Evolutionary conservation across 257 asterid species (phyloP).

Genomic region (Misopates orontium): DNA sequence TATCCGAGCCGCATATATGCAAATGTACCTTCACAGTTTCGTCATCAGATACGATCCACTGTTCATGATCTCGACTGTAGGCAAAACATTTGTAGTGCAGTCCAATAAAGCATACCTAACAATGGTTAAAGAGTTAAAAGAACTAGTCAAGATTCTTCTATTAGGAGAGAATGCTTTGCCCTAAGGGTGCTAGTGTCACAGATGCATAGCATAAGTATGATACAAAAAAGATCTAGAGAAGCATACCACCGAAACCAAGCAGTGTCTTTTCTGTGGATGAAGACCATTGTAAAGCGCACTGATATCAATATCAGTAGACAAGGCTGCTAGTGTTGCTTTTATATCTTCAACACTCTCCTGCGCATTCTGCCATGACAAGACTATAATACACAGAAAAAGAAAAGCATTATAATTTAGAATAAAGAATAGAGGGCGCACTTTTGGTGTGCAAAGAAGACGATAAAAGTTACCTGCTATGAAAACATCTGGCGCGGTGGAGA

Average conservation of each 20-base stretch:
- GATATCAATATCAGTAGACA: constrained; percentile 83
- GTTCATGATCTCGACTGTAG: constrained; percentile 65
- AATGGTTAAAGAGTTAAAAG: constrained; percentile 2
- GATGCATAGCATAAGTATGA: no score
- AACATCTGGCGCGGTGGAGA: constrained; percentile 84
- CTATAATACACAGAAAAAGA: constrained; percentile 45
- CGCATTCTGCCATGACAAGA: constrained; percentile 92
- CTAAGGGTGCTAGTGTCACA: no score
- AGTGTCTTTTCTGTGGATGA: no score
- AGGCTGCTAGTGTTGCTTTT: constrained; percentile 69
- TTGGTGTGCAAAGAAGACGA: constrained; percentile 18
- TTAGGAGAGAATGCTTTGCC: no score
- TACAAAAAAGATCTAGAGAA: neutral
- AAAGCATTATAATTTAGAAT: constrained; percentile 4
- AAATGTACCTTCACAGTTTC: constrained; percentile 77
- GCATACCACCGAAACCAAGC: constrained; percentile 90
- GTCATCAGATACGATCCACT: constrained; percentile 95
- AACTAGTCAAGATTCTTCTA: no score
- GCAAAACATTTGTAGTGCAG: constrained; percentile 97
- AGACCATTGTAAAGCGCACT: constrained; percentile 81
- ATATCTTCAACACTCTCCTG: constrained; percentile 79
- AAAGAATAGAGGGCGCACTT: constrained; percentile 1
- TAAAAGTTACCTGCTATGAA: constrained; percentile 70
- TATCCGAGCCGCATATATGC: constrained; percentile 10
- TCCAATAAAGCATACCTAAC: constrained; percentile 70